A percentile compares a stretch with the other conserved stretches of the same genome.
Evolutionary conservation across 306 rosid species (phyloP).

Genomic region (Vigna unguiculata): DNA sequence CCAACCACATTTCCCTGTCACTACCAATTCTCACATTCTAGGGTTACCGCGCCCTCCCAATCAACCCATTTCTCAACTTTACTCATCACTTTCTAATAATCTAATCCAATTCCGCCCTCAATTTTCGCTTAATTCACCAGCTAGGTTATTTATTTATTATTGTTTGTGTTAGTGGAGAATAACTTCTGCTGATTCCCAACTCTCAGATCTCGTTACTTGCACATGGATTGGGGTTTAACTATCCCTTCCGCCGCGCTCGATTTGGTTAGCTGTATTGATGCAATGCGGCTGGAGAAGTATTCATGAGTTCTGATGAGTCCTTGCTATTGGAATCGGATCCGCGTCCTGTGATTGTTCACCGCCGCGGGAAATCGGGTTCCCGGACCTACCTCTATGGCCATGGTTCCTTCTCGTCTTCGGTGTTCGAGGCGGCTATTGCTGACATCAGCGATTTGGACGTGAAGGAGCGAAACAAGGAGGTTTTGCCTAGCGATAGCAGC

Average conservation of each 20-base stretch:
- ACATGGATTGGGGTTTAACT: neutral
- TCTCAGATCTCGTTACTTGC: conserved; percentile 5
- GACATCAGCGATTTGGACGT: conserved; percentile 40
- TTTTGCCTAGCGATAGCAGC: conserved; percentile 44
- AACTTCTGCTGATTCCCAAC: neutral
- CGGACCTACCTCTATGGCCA: conserved; percentile 34
- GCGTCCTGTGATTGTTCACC: conserved; percentile 47
- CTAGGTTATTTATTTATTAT: neutral
- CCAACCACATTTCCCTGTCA: conserved; percentile 4
- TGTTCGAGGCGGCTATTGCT: conserved; percentile 40
- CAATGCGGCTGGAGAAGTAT: conserved; percentile 54
- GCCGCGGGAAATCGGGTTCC: conserved; percentile 47
- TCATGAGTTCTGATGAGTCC: conserved; percentile 72
- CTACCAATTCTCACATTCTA: neutral
- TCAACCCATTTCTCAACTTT: neutral
- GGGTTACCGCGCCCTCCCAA: neutral
- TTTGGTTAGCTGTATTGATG: no score
- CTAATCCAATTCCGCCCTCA: conserved; percentile 12
- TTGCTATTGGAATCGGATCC: conserved; percentile 59
- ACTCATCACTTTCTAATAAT: neutral
- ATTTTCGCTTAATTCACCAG: neutral
- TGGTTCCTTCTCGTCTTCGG: conserved; percentile 53
- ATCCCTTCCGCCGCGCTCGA: no score
- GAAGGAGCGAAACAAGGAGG: conserved; percentile 38
- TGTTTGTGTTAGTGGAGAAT: neutral